Conservation (phyloP, 2,329 filamentous ascomycete genomes). For the Paecilomyces dactylethromorphus region DNA sequence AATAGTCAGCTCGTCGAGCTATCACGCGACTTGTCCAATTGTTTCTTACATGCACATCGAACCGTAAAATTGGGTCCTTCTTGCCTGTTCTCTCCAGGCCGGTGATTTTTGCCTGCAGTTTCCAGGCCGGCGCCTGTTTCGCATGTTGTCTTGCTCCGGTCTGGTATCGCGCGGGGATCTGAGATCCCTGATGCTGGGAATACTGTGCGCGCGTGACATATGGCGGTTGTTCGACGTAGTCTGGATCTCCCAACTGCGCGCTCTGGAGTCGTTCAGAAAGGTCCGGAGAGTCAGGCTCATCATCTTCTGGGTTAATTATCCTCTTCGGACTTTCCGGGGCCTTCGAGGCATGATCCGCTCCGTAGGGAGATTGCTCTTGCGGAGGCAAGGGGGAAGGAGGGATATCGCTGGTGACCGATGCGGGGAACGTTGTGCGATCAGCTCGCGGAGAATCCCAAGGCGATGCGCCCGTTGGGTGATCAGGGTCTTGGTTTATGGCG, state of each 20-base stretch:
- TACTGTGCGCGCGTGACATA: constrained; percentile 31
- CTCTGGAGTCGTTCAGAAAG: constrained; percentile 36
- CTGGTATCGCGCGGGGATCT: constrained; percentile 44
- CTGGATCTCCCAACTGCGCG: constrained; percentile 31
- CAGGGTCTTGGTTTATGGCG: constrained; percentile 49
- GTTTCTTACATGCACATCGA: constrained; percentile 83
- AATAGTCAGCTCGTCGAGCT: constrained; percentile 2
- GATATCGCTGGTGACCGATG: constrained; percentile 28
- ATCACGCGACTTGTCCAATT: background rate
- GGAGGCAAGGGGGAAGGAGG: constrained; percentile 36
- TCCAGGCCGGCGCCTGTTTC: constrained; percentile 60
- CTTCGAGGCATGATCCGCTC: constrained; percentile 12
- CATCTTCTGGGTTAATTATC: constrained; percentile 9
- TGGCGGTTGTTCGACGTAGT: constrained; percentile 31
- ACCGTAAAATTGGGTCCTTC: constrained; percentile 90
- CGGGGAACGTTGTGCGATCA: constrained; percentile 35
- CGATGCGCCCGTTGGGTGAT: constrained; percentile 52
- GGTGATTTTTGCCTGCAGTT: constrained; percentile 90
- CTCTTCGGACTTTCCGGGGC: constrained; percentile 10
- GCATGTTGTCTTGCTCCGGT: constrained; percentile 29
- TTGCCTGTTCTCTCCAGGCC: constrained; percentile 86
- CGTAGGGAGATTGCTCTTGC: constrained; percentile 28
- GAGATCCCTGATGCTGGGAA: constrained; percentile 32
- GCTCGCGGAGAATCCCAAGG: constrained; percentile 59
- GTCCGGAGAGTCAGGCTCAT: constrained; percentile 34